phyloP scores from a whole-genome alignment of 163 green algal species.

The Chloroidium sp. region DNA sequence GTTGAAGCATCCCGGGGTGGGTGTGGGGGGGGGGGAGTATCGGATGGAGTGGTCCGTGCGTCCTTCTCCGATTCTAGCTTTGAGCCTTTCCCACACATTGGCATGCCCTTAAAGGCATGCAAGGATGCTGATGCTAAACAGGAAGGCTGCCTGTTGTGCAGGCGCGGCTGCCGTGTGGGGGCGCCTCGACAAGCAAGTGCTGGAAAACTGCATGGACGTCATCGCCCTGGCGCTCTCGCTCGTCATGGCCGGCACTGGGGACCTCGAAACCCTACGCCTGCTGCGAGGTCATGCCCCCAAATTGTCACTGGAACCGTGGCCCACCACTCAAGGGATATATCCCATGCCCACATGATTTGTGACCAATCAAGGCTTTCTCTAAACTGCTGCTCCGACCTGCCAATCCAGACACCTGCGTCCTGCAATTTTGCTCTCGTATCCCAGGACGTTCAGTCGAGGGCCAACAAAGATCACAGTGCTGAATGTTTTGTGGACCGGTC shows the following conservation, averaged over 20 bases:
- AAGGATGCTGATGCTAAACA: not conserved
- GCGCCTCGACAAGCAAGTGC: conserved; percentile 34
- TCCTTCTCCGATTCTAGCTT: too few species aligned
- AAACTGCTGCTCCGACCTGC: too few species aligned
- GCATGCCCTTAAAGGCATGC: not conserved
- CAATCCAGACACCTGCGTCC: too few species aligned
- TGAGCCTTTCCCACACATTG: too few species aligned
- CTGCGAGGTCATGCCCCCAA: conserved; percentile 39
- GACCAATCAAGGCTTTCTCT: too few species aligned
- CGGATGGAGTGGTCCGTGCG: too few species aligned
- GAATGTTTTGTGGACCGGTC: not conserved
- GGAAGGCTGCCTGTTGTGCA: not conserved
- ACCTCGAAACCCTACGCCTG: conserved; percentile 79
- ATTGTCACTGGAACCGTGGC: too few species aligned
- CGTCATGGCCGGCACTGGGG: conserved; percentile 81
- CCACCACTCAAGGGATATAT: too few species aligned
- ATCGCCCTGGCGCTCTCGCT: conserved; percentile 52
- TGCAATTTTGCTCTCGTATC: too few species aligned
- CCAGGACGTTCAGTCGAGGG: not conserved
- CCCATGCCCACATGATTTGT: too few species aligned
- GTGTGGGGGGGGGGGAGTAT: too few species aligned
- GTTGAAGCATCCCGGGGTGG: too few species aligned
- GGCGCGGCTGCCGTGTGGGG: conserved; percentile 9
- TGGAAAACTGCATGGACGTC: conserved; percentile 58
- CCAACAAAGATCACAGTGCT: not conserved